Evolutionary conservation across 441 rosid species (phyloP).

Genomic region (California macrophylla): DNA sequence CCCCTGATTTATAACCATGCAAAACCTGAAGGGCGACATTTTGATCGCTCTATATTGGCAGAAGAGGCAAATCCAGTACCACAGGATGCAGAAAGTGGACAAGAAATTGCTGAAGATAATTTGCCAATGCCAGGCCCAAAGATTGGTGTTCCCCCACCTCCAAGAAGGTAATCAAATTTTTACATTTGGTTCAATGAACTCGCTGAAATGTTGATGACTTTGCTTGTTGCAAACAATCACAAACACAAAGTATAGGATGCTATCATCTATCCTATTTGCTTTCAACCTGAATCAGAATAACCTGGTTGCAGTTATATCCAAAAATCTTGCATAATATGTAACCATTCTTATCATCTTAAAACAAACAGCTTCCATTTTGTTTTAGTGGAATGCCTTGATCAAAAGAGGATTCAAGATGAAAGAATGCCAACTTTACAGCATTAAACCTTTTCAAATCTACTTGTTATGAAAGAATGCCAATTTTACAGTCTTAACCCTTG

Average conservation of each 20-base stretch:
- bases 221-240: not conserved
- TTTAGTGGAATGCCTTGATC: not conserved
- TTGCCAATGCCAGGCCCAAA: slow-evolving; percentile 21
- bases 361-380: not conserved
- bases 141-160: slow-evolving; percentile 46
- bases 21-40: slow-evolving; percentile 29
- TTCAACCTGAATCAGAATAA: not conserved
- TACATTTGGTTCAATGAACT: not conserved
- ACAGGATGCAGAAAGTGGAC: slow-evolving; percentile 20
- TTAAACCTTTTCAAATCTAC: too few species aligned
- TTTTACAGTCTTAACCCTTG: not conserved
- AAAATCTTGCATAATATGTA: not conserved
- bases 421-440: not conserved
- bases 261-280: not conserved
- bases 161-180: slow-evolving; percentile 41
- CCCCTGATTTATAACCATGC: slow-evolving; percentile 36
- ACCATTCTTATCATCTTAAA: not conserved
- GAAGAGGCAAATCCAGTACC: slow-evolving; percentile 22
- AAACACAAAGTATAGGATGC: not conserved
- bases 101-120: slow-evolving; percentile 23
- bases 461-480: not conserved
- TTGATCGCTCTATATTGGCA: slow-evolving; percentile 15
- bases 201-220: not conserved
- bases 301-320: not conserved
- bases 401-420: not conserved